Conservation (phyloP, 345 rosid species). For the Dimocarpus longan region DNA sequence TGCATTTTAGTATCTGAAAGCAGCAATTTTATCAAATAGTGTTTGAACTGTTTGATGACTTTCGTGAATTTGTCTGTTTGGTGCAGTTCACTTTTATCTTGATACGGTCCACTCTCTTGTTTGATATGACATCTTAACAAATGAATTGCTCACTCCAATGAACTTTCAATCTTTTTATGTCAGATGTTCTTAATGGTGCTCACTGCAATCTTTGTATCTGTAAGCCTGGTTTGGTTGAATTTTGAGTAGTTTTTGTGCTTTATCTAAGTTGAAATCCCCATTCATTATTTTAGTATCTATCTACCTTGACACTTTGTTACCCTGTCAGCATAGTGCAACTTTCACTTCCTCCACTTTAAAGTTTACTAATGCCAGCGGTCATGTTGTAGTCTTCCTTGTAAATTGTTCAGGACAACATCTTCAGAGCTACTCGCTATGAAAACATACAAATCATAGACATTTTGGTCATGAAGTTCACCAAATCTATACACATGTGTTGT, state of each 20-base stretch:
- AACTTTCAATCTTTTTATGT: not conserved
- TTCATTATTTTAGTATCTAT: not conserved
- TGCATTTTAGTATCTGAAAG: not conserved
- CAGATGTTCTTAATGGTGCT: not conserved
- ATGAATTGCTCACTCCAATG: not conserved
- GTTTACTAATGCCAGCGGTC: not conserved
- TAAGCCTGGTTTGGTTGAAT: conserved; percentile 7
- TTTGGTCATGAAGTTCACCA: not conserved
- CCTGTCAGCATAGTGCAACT: not conserved
- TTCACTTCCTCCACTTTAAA: not conserved
- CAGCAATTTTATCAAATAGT: not conserved
- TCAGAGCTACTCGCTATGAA: not conserved
- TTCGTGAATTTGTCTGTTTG: not conserved
- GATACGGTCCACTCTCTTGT: not conserved
- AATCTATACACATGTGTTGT: not conserved
- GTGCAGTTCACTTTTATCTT: not conserved
- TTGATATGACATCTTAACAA: not conserved
- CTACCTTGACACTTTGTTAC: not conserved
- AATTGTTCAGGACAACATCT: not conserved
- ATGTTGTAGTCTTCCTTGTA: not conserved
- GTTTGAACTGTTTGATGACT: not conserved
- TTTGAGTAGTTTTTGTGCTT: not conserved
- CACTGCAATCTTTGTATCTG: not conserved
- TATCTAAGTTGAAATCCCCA: not conserved
- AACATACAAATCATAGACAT: not conserved